Evolutionary conservation across 257 asterid genomes (phyloP).

Genomic region (Salvia rosmarinus): DNA sequence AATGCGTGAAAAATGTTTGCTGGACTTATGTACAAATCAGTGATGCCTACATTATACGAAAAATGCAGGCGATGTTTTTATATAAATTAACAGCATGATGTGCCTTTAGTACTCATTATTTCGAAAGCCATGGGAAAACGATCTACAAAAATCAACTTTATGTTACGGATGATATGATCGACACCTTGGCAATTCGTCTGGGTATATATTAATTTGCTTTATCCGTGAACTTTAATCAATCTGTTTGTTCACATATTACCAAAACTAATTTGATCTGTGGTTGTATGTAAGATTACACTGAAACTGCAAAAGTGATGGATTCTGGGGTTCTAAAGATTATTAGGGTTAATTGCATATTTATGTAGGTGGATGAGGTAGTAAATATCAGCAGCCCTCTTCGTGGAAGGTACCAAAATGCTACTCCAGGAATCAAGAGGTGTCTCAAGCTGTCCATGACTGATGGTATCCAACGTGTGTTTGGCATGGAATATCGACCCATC

Average conservation of each 20-base stretch:
- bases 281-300: neutral
- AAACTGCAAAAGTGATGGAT: neutral
- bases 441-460: conserved; percentile 94
- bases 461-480: conserved; percentile 91
- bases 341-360: conserved; percentile 24
- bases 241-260: neutral
- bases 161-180: conserved; percentile 6
- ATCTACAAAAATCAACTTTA: neutral
- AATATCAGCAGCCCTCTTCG: conserved; percentile 82
- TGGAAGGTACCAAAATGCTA: conserved; percentile 74
- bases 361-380: conserved; percentile 91
- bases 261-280: conserved; percentile 3
- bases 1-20: neutral
- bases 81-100: neutral
- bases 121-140: neutral
- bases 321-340: conserved; percentile 12
- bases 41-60: neutral
- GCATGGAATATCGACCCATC: conserved; percentile 93
- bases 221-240: neutral
- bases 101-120: neutral
- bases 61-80: neutral
- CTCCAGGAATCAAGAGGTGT: conserved; percentile 84
- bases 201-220: neutral
- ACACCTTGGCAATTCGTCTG: neutral
- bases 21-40: neutral